Evolutionary conservation across 2,329 filamentous ascomycete species (phyloP).

Genomic region (Pestalotiopsis sp.): DNA sequence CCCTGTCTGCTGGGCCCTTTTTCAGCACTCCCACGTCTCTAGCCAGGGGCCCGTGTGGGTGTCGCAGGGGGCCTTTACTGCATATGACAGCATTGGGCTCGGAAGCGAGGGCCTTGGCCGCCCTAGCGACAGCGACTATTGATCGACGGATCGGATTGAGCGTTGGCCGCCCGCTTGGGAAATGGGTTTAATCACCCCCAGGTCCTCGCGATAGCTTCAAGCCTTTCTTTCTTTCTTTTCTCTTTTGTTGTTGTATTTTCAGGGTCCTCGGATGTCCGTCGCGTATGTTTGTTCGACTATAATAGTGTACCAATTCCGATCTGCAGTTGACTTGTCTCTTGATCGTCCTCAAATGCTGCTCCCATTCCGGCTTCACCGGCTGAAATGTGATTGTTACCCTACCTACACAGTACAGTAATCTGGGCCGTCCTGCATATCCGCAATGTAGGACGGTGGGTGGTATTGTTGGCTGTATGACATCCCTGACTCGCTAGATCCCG

Average conservation of each 20-base stretch:
- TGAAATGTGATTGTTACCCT: not conserved
- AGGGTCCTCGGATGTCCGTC: not conserved
- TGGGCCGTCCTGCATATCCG: not conserved
- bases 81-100: not conserved
- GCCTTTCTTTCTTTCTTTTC: too few species aligned
- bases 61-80: not conserved
- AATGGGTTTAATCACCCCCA: not conserved
- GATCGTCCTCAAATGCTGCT: not conserved
- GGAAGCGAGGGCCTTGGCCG: not conserved
- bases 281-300: not conserved
- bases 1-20: not conserved
- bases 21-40: not conserved
- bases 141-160: constrained; percentile 1
- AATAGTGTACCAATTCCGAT: not conserved
- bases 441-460: not conserved
- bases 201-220: not conserved
- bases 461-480: not conserved
- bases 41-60: not conserved
- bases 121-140: not conserved
- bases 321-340: not conserved
- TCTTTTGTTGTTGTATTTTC: not conserved
- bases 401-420: not conserved
- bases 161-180: not conserved
- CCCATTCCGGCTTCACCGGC: not conserved
- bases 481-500: not conserved